Percentiles rank a stretch among this genome's conserved stretches.
Evolutionary conservation across 2,329 filamentous ascomycete species (phyloP).

Genomic region (Cadophora malorum): DNA sequence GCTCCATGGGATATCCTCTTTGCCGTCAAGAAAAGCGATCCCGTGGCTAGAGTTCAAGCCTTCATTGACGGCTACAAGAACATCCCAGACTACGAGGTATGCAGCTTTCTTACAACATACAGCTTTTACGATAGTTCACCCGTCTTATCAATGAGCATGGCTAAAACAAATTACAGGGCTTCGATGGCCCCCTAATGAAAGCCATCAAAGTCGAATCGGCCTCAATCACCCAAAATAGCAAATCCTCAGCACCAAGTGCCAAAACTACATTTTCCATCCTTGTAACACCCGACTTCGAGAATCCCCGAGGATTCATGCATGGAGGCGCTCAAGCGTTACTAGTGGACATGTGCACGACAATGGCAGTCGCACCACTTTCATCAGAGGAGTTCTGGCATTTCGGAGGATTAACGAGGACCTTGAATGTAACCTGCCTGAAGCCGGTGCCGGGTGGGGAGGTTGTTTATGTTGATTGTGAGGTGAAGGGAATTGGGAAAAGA

Average conservation of each 20-base stretch:
- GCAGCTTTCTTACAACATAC: not conserved
- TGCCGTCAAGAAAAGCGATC: not conserved
- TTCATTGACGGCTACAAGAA: slow-evolving; percentile 4
- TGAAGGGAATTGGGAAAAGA: slow-evolving; percentile 3
- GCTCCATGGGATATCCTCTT: slow-evolving; percentile 6
- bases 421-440: slow-evolving; percentile 2
- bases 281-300: not conserved
- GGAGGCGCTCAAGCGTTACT: not conserved
- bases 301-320: slow-evolving; percentile 1
- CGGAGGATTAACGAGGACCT: not conserved
- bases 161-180: not conserved
- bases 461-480: slow-evolving; percentile 11
- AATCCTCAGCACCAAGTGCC: not conserved
- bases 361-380: not conserved
- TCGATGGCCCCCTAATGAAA: not conserved
- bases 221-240: not conserved
- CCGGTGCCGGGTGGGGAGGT: not conserved
- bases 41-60: not conserved
- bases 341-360: slow-evolving; percentile 3
- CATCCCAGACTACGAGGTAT: not conserved
- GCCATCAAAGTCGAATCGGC: slow-evolving; percentile 3
- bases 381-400: slow-evolving; percentile 3
- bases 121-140: too few relatives aligned
- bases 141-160: too few relatives aligned
- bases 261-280: slow-evolving; percentile 4